These are phyloP conservation scores for Saccharomycopsis oosterbeekiorum DNA, from an alignment of 805 yeast genomes.

Conservation along the genomic window DNA sequence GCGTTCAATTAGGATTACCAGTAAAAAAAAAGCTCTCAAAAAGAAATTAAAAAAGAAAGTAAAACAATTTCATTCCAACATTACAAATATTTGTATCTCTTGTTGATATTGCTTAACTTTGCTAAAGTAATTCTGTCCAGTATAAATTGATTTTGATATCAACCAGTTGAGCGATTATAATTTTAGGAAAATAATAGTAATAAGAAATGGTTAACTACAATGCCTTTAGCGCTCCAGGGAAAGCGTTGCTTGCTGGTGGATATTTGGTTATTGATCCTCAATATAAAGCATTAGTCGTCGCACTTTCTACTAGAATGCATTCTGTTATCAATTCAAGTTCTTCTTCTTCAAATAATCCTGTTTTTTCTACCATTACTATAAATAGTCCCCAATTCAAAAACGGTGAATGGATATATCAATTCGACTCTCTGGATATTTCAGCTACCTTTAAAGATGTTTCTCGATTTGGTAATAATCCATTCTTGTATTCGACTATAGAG, in stretches of 20 bases:
- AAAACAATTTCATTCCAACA: too few species aligned
- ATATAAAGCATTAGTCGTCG: conserved; percentile 73
- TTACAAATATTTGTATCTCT: not conserved
- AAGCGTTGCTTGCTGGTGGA: conserved; percentile 91
- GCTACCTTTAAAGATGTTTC: conserved; percentile 10
- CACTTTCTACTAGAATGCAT: conserved; percentile 84
- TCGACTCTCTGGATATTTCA: not conserved
- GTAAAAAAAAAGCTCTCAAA: too few species aligned
- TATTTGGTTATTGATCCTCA: conserved; percentile 77
- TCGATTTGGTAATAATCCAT: conserved; percentile 25
- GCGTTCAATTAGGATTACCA: too few species aligned
- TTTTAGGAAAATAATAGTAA: not conserved
- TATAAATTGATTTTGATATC: not conserved
- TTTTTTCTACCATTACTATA: conserved; percentile 31
- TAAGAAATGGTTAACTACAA: not conserved
- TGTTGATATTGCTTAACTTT: too few species aligned
- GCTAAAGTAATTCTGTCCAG: not conserved
- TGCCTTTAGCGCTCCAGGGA: conserved; percentile 84
- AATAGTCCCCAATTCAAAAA: conserved; percentile 67
- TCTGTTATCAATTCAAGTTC: conserved; percentile 36
- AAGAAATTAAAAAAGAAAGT: too few species aligned
- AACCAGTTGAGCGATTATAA: too few species aligned
- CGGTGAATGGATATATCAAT: conserved; percentile 58
- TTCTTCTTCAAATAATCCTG: conserved; percentile 7
- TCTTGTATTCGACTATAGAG: conserved; percentile 53